A percentile compares a stretch with the other conserved stretches of the same genome.
phyloP scores from a whole-genome alignment of 2,329 filamentous ascomycete genomes.

The Coniochaeta sp. region DNA sequence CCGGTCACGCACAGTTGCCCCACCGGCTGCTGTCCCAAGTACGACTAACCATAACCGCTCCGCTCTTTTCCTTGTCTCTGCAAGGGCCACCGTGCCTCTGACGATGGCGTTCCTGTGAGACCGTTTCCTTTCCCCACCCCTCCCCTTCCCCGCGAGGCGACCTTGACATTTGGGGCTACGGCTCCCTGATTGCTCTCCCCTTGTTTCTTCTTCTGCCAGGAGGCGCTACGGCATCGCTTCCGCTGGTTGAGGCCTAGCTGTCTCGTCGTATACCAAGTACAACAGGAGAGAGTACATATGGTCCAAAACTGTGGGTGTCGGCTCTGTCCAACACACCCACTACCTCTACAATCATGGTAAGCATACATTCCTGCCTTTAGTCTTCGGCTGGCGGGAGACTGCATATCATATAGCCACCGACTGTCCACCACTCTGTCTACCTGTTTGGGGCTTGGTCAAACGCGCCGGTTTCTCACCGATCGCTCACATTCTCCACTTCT shows the following conservation, averaged over 20 bases:
- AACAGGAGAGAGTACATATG: slow-evolving; percentile 8
- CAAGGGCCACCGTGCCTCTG: slow-evolving; percentile 6
- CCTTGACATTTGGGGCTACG: slow-evolving; percentile 3
- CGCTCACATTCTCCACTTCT: neutral
- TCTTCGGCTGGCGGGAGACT: slow-evolving; percentile 32
- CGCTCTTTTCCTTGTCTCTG: neutral
- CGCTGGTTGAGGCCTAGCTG: neutral
- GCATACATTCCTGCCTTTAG: slow-evolving; percentile 23
- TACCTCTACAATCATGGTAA: slow-evolving; percentile 41
- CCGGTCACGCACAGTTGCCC: neutral
- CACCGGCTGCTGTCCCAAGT: slow-evolving; percentile 2
- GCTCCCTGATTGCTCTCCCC: neutral
- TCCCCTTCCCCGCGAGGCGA: slow-evolving; percentile 3
- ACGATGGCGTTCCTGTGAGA: slow-evolving; percentile 17
- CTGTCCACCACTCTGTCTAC: slow-evolving; percentile 17
- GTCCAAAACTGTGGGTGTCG: slow-evolving; percentile 17
- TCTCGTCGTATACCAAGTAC: slow-evolving; percentile 13
- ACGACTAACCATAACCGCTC: neutral
- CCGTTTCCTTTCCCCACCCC: slow-evolving; percentile 10
- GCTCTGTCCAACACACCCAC: slow-evolving; percentile 28
- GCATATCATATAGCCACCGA: slow-evolving; percentile 36
- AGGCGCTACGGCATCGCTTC: slow-evolving; percentile 1
- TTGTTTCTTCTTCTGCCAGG: slow-evolving; percentile 5
- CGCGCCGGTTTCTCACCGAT: neutral
- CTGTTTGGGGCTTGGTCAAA: neutral